Evolutionary conservation across 805 yeast species (phyloP).

Genomic region (Ogataea trehaloabstinens): DNA sequence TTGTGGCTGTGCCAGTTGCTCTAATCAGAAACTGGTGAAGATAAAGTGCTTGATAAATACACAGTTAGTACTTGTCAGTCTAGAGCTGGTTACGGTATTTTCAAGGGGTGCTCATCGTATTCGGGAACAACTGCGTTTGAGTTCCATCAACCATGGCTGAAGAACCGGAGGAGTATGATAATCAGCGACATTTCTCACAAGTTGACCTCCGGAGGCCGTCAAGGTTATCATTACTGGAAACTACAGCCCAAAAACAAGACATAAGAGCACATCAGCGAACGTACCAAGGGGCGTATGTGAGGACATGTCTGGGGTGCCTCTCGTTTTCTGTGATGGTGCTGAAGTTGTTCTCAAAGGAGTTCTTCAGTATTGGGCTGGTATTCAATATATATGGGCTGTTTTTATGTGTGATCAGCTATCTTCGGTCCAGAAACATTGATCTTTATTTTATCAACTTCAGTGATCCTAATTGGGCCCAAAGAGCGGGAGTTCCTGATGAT

Average conservation of each 20-base stretch:
- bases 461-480: slow-evolving; percentile 21
- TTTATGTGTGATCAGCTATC: slow-evolving; percentile 38
- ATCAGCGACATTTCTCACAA: background rate
- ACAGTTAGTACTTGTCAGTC: too few species aligned
- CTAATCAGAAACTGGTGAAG: too few species aligned
- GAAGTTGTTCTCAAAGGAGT: slow-evolving; percentile 61
- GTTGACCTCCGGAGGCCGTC: slow-evolving; percentile 29
- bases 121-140: too few species aligned
- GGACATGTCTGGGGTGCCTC: slow-evolving; percentile 68
- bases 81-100: too few species aligned
- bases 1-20: too few species aligned
- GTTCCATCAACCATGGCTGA: too few species aligned
- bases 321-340: slow-evolving; percentile 63
- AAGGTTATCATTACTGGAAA: slow-evolving; percentile 32
- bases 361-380: slow-evolving; percentile 63
- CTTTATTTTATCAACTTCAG: slow-evolving; percentile 29
- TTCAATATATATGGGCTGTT: slow-evolving; percentile 60
- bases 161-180: too few species aligned
- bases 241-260: slow-evolving; percentile 44
- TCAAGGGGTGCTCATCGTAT: too few species aligned
- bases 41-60: too few species aligned
- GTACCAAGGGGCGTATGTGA: slow-evolving; percentile 77
- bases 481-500: slow-evolving; percentile 8
- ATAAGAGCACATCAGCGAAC: slow-evolving; percentile 76
- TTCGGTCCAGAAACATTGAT: slow-evolving; percentile 31